A percentile compares a stretch with the other conserved stretches of the same genome.
Conservation (phyloP, 1,284 basidiomycete genomes). For the Pseudozyma thailandica region DNA sequence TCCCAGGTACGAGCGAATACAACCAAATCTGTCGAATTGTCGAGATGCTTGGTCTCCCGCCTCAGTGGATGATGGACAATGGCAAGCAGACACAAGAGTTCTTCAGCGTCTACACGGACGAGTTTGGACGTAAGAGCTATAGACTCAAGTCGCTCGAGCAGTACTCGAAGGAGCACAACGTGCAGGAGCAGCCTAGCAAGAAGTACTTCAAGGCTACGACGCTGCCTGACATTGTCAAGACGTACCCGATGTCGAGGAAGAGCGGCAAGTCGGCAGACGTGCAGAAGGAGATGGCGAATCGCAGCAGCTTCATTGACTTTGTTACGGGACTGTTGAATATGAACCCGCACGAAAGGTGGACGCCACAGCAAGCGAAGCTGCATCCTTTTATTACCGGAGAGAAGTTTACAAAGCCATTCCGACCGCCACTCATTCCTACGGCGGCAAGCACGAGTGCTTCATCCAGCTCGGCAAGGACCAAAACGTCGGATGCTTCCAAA, state of each 20-base stretch:
- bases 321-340: slow-evolving; percentile 92
- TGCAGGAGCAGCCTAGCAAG: slow-evolving; percentile 95
- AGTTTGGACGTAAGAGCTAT: slow-evolving; percentile 87
- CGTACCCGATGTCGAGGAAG: slow-evolving; percentile 85
- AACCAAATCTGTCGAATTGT: slow-evolving; percentile 96
- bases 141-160: slow-evolving; percentile 91
- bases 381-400: slow-evolving; percentile 99
- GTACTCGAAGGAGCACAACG: slow-evolving; percentile 92
- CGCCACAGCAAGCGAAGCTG: slow-evolving; percentile 91
- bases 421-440: slow-evolving; percentile 57
- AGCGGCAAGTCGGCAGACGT: slow-evolving; percentile 84
- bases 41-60: slow-evolving; percentile 96
- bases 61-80: slow-evolving; percentile 90
- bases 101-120: slow-evolving; percentile 83
- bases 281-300: slow-evolving; percentile 94
- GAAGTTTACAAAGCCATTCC: slow-evolving; percentile 74
- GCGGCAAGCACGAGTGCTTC: slow-evolving; percentile 8
- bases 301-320: slow-evolving; percentile 96
- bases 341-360: slow-evolving; percentile 95
- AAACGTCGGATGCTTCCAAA: slow-evolving; percentile 72
- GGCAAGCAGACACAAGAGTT: slow-evolving; percentile 96
- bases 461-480: slow-evolving; percentile 15
- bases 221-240: slow-evolving; percentile 93
- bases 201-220: slow-evolving; percentile 97
- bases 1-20: slow-evolving; percentile 98